These are phyloP conservation scores for Lyophyllum shimeji DNA, from an alignment of 768 basidiomycete genomes.

Conservation along the genomic window DNA sequence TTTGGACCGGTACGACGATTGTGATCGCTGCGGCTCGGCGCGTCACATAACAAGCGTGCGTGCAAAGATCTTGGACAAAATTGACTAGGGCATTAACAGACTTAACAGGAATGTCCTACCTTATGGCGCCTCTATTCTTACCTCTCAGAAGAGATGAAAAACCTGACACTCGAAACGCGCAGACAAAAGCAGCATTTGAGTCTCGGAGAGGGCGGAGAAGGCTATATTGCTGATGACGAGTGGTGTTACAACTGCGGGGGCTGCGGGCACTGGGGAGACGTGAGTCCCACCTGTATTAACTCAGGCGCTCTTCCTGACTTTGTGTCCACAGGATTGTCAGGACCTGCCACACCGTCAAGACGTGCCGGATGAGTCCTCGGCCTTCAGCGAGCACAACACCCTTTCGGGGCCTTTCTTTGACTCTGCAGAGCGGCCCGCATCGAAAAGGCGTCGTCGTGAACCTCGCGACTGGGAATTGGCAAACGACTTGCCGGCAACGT, in stretches of 20 bases:
- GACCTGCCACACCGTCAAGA: conserved; percentile 40
- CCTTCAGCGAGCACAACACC: conserved; percentile 64
- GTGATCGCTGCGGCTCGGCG: conserved; percentile 69
- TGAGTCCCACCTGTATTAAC: conserved; percentile 33
- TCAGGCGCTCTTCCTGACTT: background rate
- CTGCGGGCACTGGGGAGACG: conserved; percentile 77
- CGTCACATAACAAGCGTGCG: conserved; percentile 64
- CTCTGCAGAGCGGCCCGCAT: conserved; percentile 28
- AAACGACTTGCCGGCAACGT: conserved; percentile 39
- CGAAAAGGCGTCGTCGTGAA: conserved; percentile 29
- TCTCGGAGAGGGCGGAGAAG: conserved; percentile 75
- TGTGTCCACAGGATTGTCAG: conserved; percentile 55
- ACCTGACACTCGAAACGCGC: conserved; percentile 42
- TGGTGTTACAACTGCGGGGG: conserved; percentile 86
- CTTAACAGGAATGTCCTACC: conserved; percentile 75
- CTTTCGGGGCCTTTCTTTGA: conserved; percentile 68
- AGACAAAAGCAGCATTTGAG: conserved; percentile 46
- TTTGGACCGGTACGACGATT: conserved; percentile 42
- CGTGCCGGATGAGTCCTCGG: conserved; percentile 54
- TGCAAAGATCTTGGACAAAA: conserved; percentile 3
- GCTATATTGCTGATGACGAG: conserved; percentile 68
- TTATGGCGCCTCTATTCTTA: conserved; percentile 83
- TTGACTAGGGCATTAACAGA: background rate
- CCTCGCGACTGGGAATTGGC: conserved; percentile 44
- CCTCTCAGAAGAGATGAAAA: conserved; percentile 52